Evolutionary conservation across 2,329 filamentous ascomycete genomes (phyloP), one percentile per base, ranked within the genome.

Genomic region (Alternaria solani): DNA sequence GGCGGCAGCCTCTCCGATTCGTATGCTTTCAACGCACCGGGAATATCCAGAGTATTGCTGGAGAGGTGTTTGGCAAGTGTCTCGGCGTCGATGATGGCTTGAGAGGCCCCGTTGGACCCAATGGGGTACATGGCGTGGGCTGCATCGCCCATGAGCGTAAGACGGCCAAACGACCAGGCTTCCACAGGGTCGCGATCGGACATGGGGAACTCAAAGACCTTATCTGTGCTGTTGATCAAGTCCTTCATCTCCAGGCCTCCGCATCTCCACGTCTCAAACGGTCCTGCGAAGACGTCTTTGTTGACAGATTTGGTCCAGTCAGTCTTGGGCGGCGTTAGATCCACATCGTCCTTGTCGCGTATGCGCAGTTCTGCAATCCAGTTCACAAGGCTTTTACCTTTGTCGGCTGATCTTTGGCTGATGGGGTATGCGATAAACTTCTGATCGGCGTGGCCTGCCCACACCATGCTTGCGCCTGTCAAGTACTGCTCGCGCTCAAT

Each of bases 361-460:
- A 82, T 78, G 9, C 81, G 74, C 23, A 82, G 64, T 63, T 83
- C 81, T 3, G 80, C 81, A 46, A 83, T 82, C 81, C 81, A 83
- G 55, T 83, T 83, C 7, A 82, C 79, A 5, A 83, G 64, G 7
- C 76, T 79, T 44, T 77, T 79, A 36, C 78, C 78, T 4, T 71
- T 70, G 18, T 71, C 68, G 32, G 72, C 70, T 3, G 78, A 75
- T 16, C 78, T 74, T 20, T 76, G 71, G 11, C 77, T 78, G 41
- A 83, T 82, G 1, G 80, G 81, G 56, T 83, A 83, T 5, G 81
- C 80, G 62, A 83, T 82, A 71, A 82, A 82, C 44, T 82, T 82
- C 57, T 82, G 81, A 58, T 83, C 78, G 1, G 80, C 81, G 55
- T 82, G 81, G 4, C 81, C 81, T 11, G 79, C 79, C 81, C 81